These are phyloP conservation scores for Wickerhamomyces bisporus DNA, from an alignment of 805 yeast genomes.

Conservation along the genomic window DNA sequence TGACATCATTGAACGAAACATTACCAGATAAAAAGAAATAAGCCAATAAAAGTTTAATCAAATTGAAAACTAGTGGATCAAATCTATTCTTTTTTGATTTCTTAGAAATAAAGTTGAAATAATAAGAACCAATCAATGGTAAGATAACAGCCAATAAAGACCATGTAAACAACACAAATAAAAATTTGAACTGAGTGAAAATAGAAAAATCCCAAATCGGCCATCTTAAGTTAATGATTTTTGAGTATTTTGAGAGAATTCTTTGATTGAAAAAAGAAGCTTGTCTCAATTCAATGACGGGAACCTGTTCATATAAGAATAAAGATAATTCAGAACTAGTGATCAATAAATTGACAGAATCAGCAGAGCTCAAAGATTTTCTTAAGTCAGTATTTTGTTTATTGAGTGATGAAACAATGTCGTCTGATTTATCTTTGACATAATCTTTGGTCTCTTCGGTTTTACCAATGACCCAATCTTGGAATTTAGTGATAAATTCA, in stretches of 20 bases:
- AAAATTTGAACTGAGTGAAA: slow-evolving; percentile 17
- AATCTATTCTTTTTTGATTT: slow-evolving; percentile 30
- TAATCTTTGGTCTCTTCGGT: slow-evolving; percentile 18
- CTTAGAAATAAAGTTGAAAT: slow-evolving; percentile 25
- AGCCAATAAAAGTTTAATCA: slow-evolving; percentile 40
- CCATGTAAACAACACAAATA: slow-evolving; percentile 23
- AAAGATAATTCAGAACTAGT: slow-evolving; percentile 15
- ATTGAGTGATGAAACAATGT: slow-evolving; percentile 2
- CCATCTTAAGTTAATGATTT: slow-evolving; percentile 9
- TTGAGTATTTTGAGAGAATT: slow-evolving; percentile 15
- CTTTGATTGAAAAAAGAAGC: slow-evolving; percentile 18
- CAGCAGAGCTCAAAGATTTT: slow-evolving; percentile 23
- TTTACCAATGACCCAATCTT: slow-evolving; percentile 20
- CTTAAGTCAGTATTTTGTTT: slow-evolving; percentile 15
- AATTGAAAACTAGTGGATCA: slow-evolving; percentile 53
- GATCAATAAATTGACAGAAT: slow-evolving; percentile 19
- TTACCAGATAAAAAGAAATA: slow-evolving; percentile 28
- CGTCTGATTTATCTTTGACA: slow-evolving; percentile 14
- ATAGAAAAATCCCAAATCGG: slow-evolving; percentile 16
- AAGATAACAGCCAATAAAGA: slow-evolving; percentile 12
- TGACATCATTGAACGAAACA: slow-evolving; percentile 24
- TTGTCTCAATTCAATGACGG: slow-evolving; percentile 14
- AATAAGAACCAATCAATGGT: slow-evolving; percentile 24
- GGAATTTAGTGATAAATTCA: slow-evolving; percentile 10
- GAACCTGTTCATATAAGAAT: slow-evolving; percentile 14